These are phyloP conservation scores for Hippophae tibetana DNA, from an alignment of 306 rosid genomes.

Conservation along the genomic window DNA sequence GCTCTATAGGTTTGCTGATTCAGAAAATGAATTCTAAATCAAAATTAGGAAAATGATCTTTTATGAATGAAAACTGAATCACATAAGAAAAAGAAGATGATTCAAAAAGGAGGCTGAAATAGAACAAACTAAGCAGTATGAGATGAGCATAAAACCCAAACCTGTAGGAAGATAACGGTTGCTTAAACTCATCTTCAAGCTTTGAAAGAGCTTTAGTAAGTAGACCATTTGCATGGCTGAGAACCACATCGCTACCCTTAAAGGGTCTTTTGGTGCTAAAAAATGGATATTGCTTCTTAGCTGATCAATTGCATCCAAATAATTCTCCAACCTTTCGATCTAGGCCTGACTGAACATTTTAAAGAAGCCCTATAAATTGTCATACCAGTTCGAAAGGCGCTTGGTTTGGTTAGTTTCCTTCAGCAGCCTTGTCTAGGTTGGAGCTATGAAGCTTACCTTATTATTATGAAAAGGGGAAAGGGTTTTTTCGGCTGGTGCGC, in stretches of 20 bases:
- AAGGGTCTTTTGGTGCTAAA: slow-evolving; percentile 64
- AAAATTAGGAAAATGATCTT: slow-evolving; percentile 5
- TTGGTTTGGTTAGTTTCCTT: too few species aligned
- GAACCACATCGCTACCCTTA: slow-evolving; percentile 57
- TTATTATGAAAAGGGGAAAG: too few species aligned
- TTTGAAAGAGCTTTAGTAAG: slow-evolving; percentile 79
- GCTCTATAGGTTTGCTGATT: slow-evolving; percentile 94
- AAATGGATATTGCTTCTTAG: slow-evolving; percentile 70
- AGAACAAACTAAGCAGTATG: background rate
- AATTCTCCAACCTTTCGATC: too few species aligned
- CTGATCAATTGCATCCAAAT: slow-evolving; percentile 79
- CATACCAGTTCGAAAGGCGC: too few species aligned
- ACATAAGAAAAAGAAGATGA: background rate
- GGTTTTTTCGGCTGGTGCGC: too few species aligned
- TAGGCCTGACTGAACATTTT: too few species aligned
- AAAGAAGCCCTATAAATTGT: too few species aligned
- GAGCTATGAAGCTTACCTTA: too few species aligned
- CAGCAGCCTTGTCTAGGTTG: too few species aligned
- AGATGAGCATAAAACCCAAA: slow-evolving; percentile 25
- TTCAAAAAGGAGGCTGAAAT: slow-evolving; percentile 13
- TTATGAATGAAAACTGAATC: slow-evolving; percentile 6
- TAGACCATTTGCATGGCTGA: slow-evolving; percentile 58
- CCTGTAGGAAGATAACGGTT: slow-evolving; percentile 70
- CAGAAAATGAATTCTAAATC: background rate
- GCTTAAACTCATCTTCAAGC: slow-evolving; percentile 80